Percentiles rank a stretch among this genome's conserved stretches.
phyloP scores from a whole-genome alignment of 2,329 filamentous ascomycete species.

The Trichoderma sp. region DNA sequence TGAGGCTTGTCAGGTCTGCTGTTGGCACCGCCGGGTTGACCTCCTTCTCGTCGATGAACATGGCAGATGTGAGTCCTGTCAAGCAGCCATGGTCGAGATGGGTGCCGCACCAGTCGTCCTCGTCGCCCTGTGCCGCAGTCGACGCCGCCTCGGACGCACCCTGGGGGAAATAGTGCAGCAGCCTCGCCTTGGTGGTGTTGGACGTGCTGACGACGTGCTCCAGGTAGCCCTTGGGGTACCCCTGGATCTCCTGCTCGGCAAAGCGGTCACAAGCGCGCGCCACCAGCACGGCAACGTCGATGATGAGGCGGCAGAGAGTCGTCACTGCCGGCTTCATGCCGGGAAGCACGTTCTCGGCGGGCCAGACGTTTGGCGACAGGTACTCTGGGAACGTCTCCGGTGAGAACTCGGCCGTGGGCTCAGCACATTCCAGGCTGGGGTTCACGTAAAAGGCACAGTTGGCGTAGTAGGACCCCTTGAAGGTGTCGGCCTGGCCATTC shows the following conservation, averaged over 20 bases:
- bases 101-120: slow-evolving; percentile 93
- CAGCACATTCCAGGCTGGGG: slow-evolving; percentile 60
- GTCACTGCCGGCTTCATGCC: slow-evolving; percentile 75
- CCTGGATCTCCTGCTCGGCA: slow-evolving; percentile 74
- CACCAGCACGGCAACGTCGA: slow-evolving; percentile 85
- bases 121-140: slow-evolving; percentile 44
- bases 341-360: slow-evolving; percentile 65
- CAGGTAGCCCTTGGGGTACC: slow-evolving; percentile 76
- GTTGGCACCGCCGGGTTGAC: slow-evolving; percentile 39
- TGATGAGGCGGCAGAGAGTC: slow-evolving; percentile 77
- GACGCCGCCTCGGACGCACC: slow-evolving; percentile 33
- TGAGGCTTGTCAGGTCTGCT: slow-evolving; percentile 23
- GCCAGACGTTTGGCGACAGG: slow-evolving; percentile 89
- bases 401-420: slow-evolving; percentile 59
- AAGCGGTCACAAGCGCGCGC: slow-evolving; percentile 88
- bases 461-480: slow-evolving; percentile 83
- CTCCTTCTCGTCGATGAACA: slow-evolving; percentile 83
- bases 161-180: slow-evolving; percentile 90
- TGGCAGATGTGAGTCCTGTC: slow-evolving; percentile 89
- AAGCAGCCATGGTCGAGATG: slow-evolving; percentile 92
- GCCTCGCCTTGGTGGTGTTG: slow-evolving; percentile 83
- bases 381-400: slow-evolving; percentile 78
- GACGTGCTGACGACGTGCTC: slow-evolving; percentile 85
- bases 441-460: slow-evolving; percentile 79
- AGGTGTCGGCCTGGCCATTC: slow-evolving; percentile 74